Base-by-base conservation (phyloP, 1,139 yeast genomes). In the Geotrichum candidum region DNA sequence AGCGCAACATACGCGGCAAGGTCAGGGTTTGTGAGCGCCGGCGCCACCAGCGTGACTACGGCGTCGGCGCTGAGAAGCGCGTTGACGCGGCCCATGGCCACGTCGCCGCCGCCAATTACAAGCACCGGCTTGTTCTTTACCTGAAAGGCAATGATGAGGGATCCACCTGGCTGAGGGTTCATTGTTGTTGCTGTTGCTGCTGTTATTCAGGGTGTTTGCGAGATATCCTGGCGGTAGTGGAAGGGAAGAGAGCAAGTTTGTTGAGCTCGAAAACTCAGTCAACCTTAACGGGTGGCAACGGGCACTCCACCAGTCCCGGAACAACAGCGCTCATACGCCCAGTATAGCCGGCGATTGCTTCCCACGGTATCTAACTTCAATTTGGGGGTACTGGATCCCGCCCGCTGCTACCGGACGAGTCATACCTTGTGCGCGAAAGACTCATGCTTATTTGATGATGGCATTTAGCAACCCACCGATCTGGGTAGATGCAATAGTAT, bases 21-120 rank as follows among this genome's bases (percentile, higher is more conserved):
- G 25, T 78, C 80, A 5, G 50, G 33, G 1, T 82, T 82, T 61
- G 84, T 84, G 2, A 83, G 72, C 0, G 70, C 73, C 2, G 87
- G 87, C 0, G 92, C 80, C 4, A 90, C 78, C 27, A 89, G 87
- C 0, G 91, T 86, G 54, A 89, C 82, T 60, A 77, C 77, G 5
- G 95, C 94, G 65, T 85, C 82, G 0, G 96, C 94, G 33, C 82
- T 81, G 13, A 88, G 74, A 50, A 89, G 77, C 69, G 87, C 89
- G 60, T 81, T 78, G 15, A 89, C 82, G 62, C 96, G 75, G 50
- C 91, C 83, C 18, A 85, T 77, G 0, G 92, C 96, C 11, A 90
- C 96, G 59, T 87, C 90, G 5, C 96, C 96, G 9, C 87, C 89
- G 0, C 96, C 96, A 54, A 89, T 82, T 1, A 89, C 88, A 29